phyloP scores from a whole-genome alignment of 108 stramenopile genomes.

The Skeletonema potamos region DNA sequence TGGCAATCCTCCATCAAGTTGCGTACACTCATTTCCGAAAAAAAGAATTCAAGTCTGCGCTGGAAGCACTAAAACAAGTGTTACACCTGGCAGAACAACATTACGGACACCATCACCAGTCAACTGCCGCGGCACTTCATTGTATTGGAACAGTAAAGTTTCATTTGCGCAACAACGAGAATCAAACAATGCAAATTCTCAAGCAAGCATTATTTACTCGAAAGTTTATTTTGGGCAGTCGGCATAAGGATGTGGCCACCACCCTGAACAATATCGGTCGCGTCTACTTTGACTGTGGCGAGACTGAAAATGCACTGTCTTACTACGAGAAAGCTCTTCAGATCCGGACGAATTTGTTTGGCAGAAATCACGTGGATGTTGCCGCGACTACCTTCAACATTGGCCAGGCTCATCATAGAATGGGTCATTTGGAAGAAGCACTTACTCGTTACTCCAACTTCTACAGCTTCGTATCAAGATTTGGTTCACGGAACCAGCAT shows the following conservation, averaged over 20 bases:
- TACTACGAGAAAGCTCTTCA: conserved; percentile 52
- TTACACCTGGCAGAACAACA: neutral
- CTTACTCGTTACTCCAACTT: conserved; percentile 52
- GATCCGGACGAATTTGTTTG: conserved; percentile 44
- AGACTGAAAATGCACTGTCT: conserved; percentile 39
- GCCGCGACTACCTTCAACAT: conserved; percentile 63
- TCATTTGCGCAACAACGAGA: conserved; percentile 27
- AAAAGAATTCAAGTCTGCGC: conserved; percentile 31
- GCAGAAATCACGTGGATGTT: conserved; percentile 43
- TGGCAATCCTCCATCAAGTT: conserved; percentile 61
- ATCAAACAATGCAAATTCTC: conserved; percentile 29
- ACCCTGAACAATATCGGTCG: conserved; percentile 63
- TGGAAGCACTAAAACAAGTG: conserved; percentile 18
- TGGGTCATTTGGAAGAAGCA: conserved; percentile 42
- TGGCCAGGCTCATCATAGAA: conserved; percentile 59
- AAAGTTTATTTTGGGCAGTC: conserved; percentile 16
- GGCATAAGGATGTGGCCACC: conserved; percentile 54
- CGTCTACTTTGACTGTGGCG: conserved; percentile 39
- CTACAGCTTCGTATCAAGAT: conserved; percentile 35
- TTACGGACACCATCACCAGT: neutral
- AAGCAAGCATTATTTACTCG: conserved; percentile 36
- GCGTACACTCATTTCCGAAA: conserved; percentile 55
- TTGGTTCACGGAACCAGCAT: conserved; percentile 40
- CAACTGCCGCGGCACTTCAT: conserved; percentile 54
- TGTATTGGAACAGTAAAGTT: conserved; percentile 59